Conservation (phyloP, 2,329 filamentous ascomycete species). For the Falciphora oryzae region DNA sequence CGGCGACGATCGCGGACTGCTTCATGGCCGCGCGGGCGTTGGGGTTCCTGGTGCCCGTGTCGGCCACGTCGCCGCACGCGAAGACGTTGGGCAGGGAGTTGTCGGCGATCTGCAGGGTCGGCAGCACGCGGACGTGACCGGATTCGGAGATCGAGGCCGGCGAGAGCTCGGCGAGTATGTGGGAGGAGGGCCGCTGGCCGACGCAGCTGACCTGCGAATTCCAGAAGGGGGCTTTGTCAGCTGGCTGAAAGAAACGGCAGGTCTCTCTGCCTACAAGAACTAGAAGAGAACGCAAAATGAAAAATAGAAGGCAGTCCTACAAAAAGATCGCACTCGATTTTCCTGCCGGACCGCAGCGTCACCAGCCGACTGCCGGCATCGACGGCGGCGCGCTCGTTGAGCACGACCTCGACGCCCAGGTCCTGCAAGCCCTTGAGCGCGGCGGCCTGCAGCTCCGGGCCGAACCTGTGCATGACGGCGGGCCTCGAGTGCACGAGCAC, state of each 20-base stretch:
- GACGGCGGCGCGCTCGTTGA: slow-evolving; percentile 42
- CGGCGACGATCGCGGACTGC: slow-evolving; percentile 46
- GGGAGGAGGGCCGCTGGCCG: slow-evolving; percentile 52
- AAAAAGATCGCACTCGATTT: slow-evolving; percentile 43
- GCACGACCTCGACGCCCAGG: slow-evolving; percentile 44
- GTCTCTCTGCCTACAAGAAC: not conserved
- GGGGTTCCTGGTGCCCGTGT: slow-evolving; percentile 40
- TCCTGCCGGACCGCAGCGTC: slow-evolving; percentile 38
- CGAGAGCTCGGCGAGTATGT: slow-evolving; percentile 37
- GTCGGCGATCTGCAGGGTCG: slow-evolving; percentile 51
- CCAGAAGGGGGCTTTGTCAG: slow-evolving; percentile 2
- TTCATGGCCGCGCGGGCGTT: slow-evolving; percentile 49
- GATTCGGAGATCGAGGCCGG: slow-evolving; percentile 37
- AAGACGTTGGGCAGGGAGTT: slow-evolving; percentile 46
- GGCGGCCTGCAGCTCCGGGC: slow-evolving; percentile 32
- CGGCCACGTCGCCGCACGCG: slow-evolving; percentile 58
- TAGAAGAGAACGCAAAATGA: not conserved
- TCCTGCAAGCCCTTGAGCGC: slow-evolving; percentile 35
- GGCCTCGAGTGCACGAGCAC: slow-evolving; percentile 52
- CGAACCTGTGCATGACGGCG: slow-evolving; percentile 47
- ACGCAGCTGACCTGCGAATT: slow-evolving; percentile 47
- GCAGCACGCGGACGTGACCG: slow-evolving; percentile 47
- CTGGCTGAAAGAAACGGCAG: slow-evolving; percentile 1
- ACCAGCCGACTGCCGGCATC: slow-evolving; percentile 31
- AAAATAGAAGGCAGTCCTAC: slow-evolving; percentile 25